Percentiles rank a stretch among this genome's conserved stretches.
Conservation (phyloP, 169 alveolate genomes). For the Eimeria maxima region DNA sequence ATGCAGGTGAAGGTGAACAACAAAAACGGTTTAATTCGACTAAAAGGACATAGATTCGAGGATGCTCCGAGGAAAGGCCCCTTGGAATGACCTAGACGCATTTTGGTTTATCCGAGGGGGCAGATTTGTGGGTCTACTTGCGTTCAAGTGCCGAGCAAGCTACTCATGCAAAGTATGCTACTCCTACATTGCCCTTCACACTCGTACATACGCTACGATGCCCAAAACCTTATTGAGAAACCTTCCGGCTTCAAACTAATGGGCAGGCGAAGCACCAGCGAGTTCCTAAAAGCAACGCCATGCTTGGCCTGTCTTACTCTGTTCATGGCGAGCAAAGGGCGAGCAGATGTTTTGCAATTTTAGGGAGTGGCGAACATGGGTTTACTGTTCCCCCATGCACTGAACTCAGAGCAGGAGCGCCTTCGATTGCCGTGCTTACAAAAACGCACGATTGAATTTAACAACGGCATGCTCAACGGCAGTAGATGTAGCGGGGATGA, state of each 20-base stretch:
- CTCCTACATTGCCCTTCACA: background rate
- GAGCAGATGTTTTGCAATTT: background rate
- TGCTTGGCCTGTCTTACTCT: background rate
- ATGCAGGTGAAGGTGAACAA: background rate
- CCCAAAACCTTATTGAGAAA: background rate
- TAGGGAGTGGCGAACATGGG: background rate
- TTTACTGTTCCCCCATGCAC: background rate
- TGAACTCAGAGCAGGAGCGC: background rate
- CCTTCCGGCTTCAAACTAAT: background rate
- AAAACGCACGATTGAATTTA: background rate
- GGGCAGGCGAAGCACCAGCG: background rate
- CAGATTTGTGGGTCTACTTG: background rate
- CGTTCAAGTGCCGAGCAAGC: background rate
- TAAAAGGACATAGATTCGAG: background rate
- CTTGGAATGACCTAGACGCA: background rate
- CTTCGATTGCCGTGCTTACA: background rate
- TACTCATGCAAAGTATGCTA: background rate
- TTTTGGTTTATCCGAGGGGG: background rate
- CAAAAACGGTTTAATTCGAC: background rate
- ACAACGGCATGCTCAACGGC: background rate
- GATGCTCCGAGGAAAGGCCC: background rate
- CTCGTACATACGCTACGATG: background rate
- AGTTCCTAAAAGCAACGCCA: background rate
- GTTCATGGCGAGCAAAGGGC: no score
- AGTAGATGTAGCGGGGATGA: background rate